These are phyloP conservation scores for Limtongia smithiae DNA, from an alignment of 805 yeast species.

Conservation along the genomic window DNA sequence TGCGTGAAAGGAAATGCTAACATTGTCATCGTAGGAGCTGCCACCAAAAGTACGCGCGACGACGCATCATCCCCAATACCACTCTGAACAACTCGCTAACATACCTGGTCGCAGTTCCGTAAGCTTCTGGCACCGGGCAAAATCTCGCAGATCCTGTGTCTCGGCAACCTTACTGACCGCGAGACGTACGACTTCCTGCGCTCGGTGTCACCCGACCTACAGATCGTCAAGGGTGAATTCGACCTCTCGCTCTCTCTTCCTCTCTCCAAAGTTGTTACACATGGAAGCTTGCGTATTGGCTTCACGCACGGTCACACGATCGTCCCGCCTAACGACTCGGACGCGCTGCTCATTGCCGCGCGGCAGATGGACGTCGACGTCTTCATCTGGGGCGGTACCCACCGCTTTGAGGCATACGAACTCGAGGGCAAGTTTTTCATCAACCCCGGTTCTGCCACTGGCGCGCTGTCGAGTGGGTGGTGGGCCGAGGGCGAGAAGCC, in stretches of 20 bases:
- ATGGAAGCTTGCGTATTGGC: constrained; percentile 75
- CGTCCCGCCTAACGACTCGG: constrained; percentile 83
- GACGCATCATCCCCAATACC: not conserved
- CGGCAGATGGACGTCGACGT: constrained; percentile 90
- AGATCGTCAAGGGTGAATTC: constrained; percentile 76
- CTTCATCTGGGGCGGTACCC: constrained; percentile 89
- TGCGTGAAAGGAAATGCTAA: constrained; percentile 3
- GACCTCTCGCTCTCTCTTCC: constrained; percentile 54
- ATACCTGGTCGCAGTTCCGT: constrained; percentile 49
- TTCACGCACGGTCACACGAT: constrained; percentile 79
- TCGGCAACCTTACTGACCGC: constrained; percentile 74
- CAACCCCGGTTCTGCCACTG: constrained; percentile 97
- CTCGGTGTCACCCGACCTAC: constrained; percentile 65
- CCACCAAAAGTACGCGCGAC: constrained; percentile 41
- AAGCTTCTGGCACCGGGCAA: constrained; percentile 80
- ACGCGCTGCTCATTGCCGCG: constrained; percentile 75
- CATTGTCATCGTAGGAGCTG: constrained; percentile 39
- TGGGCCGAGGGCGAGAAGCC: constrained; percentile 51
- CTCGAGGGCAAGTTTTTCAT: constrained; percentile 88
- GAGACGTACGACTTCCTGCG: constrained; percentile 62
- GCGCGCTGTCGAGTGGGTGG: constrained; percentile 72
- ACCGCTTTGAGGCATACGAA: constrained; percentile 87
- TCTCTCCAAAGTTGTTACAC: constrained; percentile 57
- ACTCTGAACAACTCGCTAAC: not conserved
- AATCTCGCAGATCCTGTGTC: constrained; percentile 76